Evolutionary conservation across 1,284 basidiomycete genomes (phyloP), one percentile per base, ranked within the genome.

Genomic region (Anthracocystis panici-leucophaei): DNA sequence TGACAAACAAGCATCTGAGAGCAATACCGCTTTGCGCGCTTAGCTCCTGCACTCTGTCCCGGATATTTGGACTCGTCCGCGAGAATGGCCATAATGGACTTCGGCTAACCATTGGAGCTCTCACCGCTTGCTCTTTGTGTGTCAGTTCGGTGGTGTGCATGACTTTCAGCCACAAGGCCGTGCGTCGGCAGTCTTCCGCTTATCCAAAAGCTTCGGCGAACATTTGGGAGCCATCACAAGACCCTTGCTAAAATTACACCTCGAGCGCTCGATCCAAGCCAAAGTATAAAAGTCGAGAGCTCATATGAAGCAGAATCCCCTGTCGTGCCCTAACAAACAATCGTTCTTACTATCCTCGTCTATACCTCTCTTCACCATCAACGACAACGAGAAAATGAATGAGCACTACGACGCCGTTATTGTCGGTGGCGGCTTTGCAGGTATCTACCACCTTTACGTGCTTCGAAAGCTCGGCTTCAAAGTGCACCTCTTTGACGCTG

Each of bases 351-450:
- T 12, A 46, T 21, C 3, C 27, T 49, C 10, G 12, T 20, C n/a
- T 5, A 20, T 11, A 38, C 35, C 35, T 38, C 11, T 38, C 14
- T 12, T 12, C 14, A 16, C 12, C 35, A 38, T 40, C 25, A 2
- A 35, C 33, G 5, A n/a, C 27, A 1, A 20, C 12, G 7, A n/a
- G 56, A 73, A n/a, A 38, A 75, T 75, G 72, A 64, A 63, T 20
- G 58, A 73, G 49, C 71, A 77, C 50, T 68, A 70, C 38, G 76
- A 78, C 27, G 72, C 55, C 14, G 48, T 78, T 4, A 40, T 75
- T 8, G 46, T 78, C 4, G 76, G 76, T 7, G 76, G 76, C 18
- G 76, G 76, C 38, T 78, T 78, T 33, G 76, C 73, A 4, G 76
- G 76, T 8, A 67, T 75, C 23, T 60, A 65, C 20, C 67, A 71